These are phyloP conservation scores for Penicillium concentricum DNA, from an alignment of 2,329 filamentous ascomycete species.

Conservation along the genomic window DNA sequence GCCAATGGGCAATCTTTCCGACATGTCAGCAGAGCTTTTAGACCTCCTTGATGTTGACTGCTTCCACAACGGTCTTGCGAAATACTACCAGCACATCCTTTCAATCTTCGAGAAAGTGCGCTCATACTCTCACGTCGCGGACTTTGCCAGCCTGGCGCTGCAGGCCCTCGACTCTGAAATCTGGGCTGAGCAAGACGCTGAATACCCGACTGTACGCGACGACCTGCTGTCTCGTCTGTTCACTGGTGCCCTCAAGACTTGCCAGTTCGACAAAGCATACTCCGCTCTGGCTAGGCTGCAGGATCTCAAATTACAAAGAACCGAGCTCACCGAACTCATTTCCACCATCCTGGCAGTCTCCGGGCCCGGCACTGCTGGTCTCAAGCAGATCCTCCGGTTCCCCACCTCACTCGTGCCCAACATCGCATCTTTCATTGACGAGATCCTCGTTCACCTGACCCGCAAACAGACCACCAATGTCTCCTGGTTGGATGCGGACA, in stretches of 20 bases:
- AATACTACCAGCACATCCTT: constrained; percentile 84
- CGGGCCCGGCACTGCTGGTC: constrained; percentile 42
- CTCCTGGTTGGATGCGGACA: constrained; percentile 39
- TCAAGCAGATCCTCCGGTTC: constrained; percentile 66
- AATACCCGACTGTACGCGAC: constrained; percentile 51
- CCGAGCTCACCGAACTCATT: constrained; percentile 67
- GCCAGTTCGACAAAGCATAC: constrained; percentile 80
- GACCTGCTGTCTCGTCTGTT: constrained; percentile 84
- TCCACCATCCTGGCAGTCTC: constrained; percentile 44
- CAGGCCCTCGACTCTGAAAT: constrained; percentile 54
- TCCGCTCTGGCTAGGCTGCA: constrained; percentile 71
- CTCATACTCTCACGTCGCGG: constrained; percentile 75
- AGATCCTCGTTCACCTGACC: constrained; percentile 70
- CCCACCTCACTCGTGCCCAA: constrained; percentile 65
- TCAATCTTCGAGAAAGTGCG: constrained; percentile 76
- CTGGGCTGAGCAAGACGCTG: constrained; percentile 33
- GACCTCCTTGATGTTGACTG: constrained; percentile 69
- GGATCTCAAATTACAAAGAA: constrained; percentile 68
- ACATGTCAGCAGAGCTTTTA: constrained; percentile 62
- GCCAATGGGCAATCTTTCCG: constrained; percentile 45
- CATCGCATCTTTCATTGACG: constrained; percentile 75
- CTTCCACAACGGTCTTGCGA: constrained; percentile 71
- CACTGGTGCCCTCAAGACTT: constrained; percentile 73
- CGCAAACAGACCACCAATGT: constrained; percentile 65
- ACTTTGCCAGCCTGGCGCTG: constrained; percentile 75